Evolutionary conservation across 371 early-diverging fungal species (phyloP), one percentile per base, ranked within the genome.

Genomic region (Chytridiales sp.): DNA sequence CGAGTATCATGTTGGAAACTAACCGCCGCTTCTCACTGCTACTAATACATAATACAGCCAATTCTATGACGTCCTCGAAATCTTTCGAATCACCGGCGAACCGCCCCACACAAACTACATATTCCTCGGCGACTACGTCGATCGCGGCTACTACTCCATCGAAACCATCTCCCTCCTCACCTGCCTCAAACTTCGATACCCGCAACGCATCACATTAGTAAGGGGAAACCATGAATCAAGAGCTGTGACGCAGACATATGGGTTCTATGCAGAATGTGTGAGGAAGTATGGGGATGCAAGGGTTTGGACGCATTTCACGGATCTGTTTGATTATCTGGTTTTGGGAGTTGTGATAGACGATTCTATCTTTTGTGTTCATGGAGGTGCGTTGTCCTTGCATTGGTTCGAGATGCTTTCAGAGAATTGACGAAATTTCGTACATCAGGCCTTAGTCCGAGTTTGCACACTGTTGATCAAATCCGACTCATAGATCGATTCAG

Each of bases 211-310:
- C 4, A 93, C 89, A 47, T 79, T 98, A 13, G 86, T 98, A 8
- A 81, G 99, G 35, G 99, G 99, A n/a, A 98, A 98, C 69, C 99
- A 98, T 64, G 99, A 98, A 74, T 87, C 90, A 27, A 80, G 96
- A 57, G 90, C 91, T 22, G 92, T 92, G 2, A 94, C 93, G 17
- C 90, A 90, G 80, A 92, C 93, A 0, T 98, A 98, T 73, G 99
- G 99, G 43, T 97, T 97, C 70, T 97, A 94, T 72, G 87, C 92
- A n/a, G 99, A 97, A 72, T 95, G 94, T 73, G 77, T 88, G 64
- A 77, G 91, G 29, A 97, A 97, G 72, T 96, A 94, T 64, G 92
- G 90, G 3, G 84, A 83, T 19, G 72, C 85, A 1, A 78, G 85
- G 40, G 94, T 94, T 19, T 98, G 99, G 99, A 83, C 84, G 35